A percentile compares a stretch with the other conserved stretches of the same genome.
These are phyloP conservation scores for Gremmenia infestans DNA, from an alignment of 2,329 filamentous ascomycete species.

Conservation along the genomic window DNA sequence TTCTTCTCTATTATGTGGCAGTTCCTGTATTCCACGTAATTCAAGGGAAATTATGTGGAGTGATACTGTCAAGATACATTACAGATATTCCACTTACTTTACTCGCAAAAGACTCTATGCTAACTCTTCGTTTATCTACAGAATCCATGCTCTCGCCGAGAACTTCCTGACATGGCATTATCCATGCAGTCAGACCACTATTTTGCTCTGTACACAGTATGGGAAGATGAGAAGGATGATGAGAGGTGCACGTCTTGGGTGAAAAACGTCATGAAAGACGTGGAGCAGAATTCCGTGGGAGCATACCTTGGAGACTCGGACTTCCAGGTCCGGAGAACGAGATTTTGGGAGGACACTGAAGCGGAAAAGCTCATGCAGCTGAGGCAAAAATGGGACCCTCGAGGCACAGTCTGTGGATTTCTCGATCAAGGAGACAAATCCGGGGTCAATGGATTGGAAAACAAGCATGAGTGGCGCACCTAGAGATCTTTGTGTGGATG, in stretches of 20 bases:
- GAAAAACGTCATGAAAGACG: constrained; percentile 34
- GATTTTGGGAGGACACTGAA: constrained; percentile 44
- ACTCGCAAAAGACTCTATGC: too few relatives aligned
- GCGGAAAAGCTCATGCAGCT: constrained; percentile 39
- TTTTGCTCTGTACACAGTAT: constrained; percentile 48
- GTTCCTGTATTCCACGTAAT: too few relatives aligned
- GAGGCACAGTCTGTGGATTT: constrained; percentile 40
- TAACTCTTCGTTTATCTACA: too few relatives aligned
- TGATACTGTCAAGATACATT: too few relatives aligned
- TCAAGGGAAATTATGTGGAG: too few relatives aligned
- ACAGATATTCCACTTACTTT: too few relatives aligned
- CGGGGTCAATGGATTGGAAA: constrained; percentile 38
- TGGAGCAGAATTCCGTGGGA: constrained; percentile 40
- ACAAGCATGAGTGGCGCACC: constrained; percentile 35
- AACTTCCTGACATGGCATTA: constrained; percentile 47
- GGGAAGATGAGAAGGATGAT: constrained; percentile 44
- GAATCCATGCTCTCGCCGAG: constrained; percentile 39
- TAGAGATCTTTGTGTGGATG: background rate
- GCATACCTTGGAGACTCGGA: constrained; percentile 52
- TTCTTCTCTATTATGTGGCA: too few relatives aligned
- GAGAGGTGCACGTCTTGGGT: constrained; percentile 41
- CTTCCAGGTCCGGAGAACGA: constrained; percentile 42
- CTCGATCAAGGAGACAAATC: constrained; percentile 41
- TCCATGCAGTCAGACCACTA: constrained; percentile 53
- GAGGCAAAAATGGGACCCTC: constrained; percentile 40